Evolutionary conservation across 139 green algal species (phyloP).

Genomic region (Chlorella sp.): DNA sequence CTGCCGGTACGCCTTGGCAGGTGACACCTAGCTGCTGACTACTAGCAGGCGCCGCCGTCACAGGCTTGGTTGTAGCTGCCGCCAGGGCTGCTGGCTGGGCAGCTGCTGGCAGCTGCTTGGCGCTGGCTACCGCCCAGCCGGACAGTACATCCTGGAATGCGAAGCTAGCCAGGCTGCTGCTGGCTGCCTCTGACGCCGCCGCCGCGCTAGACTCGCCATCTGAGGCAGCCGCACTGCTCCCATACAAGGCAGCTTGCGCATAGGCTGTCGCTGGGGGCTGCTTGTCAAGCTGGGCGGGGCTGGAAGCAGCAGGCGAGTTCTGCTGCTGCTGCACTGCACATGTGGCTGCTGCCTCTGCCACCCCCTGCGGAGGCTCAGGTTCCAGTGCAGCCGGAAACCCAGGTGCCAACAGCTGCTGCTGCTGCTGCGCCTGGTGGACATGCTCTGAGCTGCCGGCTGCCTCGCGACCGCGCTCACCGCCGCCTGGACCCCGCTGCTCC

Average conservation of each 20-base stretch:
- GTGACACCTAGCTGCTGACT: not conserved
- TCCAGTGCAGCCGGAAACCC: too few species aligned
- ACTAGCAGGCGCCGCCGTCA: not conserved
- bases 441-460: too few species aligned
- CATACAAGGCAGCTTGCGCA: too few species aligned
- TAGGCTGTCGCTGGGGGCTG: not conserved
- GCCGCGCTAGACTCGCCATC: not conserved
- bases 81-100: not conserved
- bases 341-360: not conserved
- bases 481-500: not conserved
- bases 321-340: not conserved
- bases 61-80: not conserved
- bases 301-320: not conserved
- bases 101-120: not conserved
- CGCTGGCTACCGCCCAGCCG: not conserved
- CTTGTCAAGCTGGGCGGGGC: not conserved
- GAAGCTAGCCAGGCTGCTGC: conserved; percentile 25
- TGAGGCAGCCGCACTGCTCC: not conserved
- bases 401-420: not conserved
- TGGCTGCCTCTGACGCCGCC: not conserved
- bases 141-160: conserved; percentile 31
- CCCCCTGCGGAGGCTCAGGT: not conserved
- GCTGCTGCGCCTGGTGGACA: not conserved
- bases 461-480: too few species aligned
- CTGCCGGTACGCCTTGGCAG: not conserved